These are phyloP conservation scores for Blastomyces emzantsi DNA, from an alignment of 2,329 filamentous ascomycete genomes.

Conservation along the genomic window DNA sequence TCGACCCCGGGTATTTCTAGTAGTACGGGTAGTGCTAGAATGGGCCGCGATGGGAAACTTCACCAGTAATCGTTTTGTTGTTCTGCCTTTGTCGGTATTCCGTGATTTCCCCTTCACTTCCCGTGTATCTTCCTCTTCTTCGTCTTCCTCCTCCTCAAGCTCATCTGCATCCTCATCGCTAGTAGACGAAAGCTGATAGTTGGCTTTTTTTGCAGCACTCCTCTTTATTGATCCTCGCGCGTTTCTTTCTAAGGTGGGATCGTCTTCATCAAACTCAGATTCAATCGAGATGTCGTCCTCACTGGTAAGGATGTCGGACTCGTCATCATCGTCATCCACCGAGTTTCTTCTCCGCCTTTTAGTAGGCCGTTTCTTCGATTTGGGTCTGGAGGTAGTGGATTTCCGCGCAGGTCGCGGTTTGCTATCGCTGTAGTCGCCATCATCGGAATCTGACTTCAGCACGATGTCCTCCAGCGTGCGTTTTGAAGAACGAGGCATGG, in stretches of 20 bases:
- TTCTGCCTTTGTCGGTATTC: slow-evolving; percentile 22
- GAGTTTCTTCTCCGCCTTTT: slow-evolving; percentile 39
- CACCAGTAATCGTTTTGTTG: background rate
- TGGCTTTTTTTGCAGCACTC: slow-evolving; percentile 46
- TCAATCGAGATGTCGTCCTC: slow-evolving; percentile 39
- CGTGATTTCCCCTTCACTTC: slow-evolving; percentile 19
- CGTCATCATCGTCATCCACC: slow-evolving; percentile 36
- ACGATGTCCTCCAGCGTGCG: slow-evolving; percentile 37
- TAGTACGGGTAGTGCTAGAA: slow-evolving; percentile 18
- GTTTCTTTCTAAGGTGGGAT: slow-evolving; percentile 39
- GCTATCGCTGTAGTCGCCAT: slow-evolving; percentile 37
- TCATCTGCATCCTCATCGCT: slow-evolving; percentile 29
- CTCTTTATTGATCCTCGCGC: slow-evolving; percentile 50
- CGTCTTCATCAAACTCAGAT: slow-evolving; percentile 36
- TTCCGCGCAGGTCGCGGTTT: slow-evolving; percentile 24
- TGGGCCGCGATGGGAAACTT: slow-evolving; percentile 2
- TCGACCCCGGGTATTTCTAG: slow-evolving; percentile 22
- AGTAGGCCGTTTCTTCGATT: slow-evolving; percentile 24
- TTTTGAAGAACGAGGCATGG: slow-evolving; percentile 30
- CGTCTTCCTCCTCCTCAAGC: slow-evolving; percentile 19
- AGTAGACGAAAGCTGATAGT: slow-evolving; percentile 47
- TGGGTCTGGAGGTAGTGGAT: slow-evolving; percentile 23
- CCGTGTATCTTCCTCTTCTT: slow-evolving; percentile 21
- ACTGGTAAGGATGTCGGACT: slow-evolving; percentile 23
- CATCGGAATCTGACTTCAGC: slow-evolving; percentile 37